Evolutionary conservation across 192 early-diverging fungal species (phyloP), one percentile per base, ranked within the genome.

Genomic region (Geranomyces michiganensis): DNA sequence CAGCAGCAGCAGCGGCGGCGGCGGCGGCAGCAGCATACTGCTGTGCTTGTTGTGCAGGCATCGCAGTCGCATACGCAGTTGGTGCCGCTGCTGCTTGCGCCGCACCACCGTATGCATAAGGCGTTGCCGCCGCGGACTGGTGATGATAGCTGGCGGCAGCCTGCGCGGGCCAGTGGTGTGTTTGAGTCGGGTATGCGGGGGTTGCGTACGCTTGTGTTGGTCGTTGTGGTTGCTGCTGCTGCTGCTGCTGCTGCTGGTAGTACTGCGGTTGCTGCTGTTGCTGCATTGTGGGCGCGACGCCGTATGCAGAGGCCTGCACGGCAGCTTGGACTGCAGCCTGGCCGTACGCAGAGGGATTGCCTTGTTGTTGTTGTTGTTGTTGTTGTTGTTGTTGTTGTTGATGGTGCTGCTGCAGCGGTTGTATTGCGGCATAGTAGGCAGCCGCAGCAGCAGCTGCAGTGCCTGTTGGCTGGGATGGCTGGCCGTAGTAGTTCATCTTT

Each of bases 251-350:
- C 36, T 24, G 55, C 12, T 24, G n/a, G n/a, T n/a, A n/a, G n/a
- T n/a, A n/a, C n/a, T n/a, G n/a, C n/a, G n/a, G n/a, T n/a, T n/a
- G 29, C 22, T 6, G 55, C 1, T 29, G 21, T 4, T 9, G 66
- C 33, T 67, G 66, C 31, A 36, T 22, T 27, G 36, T 46, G 30
- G 17, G 33, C 31, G 36, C 31, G 36, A 56, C 36, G 45, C 68
- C 68, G 47, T 70, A 70, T 27, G 68, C 58, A 6, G 68, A 70
- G 13, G 68, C 68, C 45, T 70, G 68, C 6, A 70, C 68, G 10
- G 68, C 68, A 1, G 68, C 68, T 43, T 70, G 68, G 19, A 70
- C 58, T 22, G 68, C 68, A 21, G 55, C 68, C 55, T 70, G 68
- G 24, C 68, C 68, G 61, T 70, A 70, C 10, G 30, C 33, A 8